phyloP scores from a whole-genome alignment of 768 basidiomycete species.

The Boletus subparvulus region DNA sequence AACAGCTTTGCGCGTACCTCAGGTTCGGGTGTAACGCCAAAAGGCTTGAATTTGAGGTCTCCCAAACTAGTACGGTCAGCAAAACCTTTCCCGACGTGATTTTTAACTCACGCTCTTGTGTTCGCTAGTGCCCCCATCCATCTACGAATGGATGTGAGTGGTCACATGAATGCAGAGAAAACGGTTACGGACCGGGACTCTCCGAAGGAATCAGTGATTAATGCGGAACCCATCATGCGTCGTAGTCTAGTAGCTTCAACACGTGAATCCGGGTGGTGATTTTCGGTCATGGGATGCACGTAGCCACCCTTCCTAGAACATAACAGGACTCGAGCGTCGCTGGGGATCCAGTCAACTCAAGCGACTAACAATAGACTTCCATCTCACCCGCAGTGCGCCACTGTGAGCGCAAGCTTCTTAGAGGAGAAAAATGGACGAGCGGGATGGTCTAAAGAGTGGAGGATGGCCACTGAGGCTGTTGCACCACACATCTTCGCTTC shows the following conservation, averaged over 20 bases:
- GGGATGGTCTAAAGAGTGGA: slow-evolving; percentile 88
- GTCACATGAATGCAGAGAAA: background rate
- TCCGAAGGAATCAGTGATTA: slow-evolving; percentile 93
- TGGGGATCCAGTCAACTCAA: slow-evolving; percentile 31
- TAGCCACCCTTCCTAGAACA: slow-evolving; percentile 71
- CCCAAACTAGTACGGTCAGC: slow-evolving; percentile 58
- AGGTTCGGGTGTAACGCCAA: slow-evolving; percentile 91
- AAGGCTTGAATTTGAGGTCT: slow-evolving; percentile 84
- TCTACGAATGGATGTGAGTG: slow-evolving; percentile 36
- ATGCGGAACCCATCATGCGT: slow-evolving; percentile 83
- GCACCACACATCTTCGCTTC: slow-evolving; percentile 80
- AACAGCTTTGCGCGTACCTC: slow-evolving; percentile 77
- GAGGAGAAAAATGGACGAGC: slow-evolving; percentile 82
- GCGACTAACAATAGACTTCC: slow-evolving; percentile 15
- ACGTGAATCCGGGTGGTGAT: slow-evolving; percentile 91
- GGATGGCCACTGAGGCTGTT: slow-evolving; percentile 84
- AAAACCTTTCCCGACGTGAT: background rate
- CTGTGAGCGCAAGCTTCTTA: slow-evolving; percentile 70
- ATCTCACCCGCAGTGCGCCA: slow-evolving; percentile 87
- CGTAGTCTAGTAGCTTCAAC: slow-evolving; percentile 83
- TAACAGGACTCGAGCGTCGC: slow-evolving; percentile 87
- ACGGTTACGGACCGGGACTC: slow-evolving; percentile 66
- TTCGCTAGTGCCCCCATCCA: slow-evolving; percentile 97
- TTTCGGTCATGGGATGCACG: slow-evolving; percentile 87
- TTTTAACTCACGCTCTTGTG: slow-evolving; percentile 69